Evolutionary conservation across 768 basidiomycete species (phyloP).

Genomic region (Hypholoma fasciculare): DNA sequence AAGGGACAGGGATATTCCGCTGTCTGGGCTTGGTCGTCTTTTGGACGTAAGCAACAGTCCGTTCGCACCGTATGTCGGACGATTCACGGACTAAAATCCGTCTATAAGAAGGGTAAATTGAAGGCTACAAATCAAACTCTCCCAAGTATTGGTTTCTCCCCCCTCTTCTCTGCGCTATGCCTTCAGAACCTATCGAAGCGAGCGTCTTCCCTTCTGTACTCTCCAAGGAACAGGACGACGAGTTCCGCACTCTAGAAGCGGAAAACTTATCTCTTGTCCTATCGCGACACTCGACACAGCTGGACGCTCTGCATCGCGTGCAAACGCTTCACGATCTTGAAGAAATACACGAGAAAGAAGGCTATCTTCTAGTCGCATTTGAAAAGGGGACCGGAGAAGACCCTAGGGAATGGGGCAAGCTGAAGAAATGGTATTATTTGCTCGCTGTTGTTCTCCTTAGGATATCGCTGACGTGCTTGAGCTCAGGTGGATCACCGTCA

Average conservation of each 20-base stretch:
- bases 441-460: background rate
- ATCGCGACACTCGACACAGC: constrained; percentile 15
- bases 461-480: background rate
- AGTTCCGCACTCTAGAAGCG: constrained; percentile 24
- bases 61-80: constrained; percentile 6
- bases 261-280: constrained; percentile 16
- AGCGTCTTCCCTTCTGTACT: constrained; percentile 26
- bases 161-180: constrained; percentile 18
- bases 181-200: constrained; percentile 31
- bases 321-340: constrained; percentile 16
- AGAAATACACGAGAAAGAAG: constrained; percentile 17
- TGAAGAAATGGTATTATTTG: constrained; percentile 32
- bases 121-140: background rate
- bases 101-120: background rate
- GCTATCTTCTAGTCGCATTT: constrained; percentile 24
- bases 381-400: constrained; percentile 31
- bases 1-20: background rate
- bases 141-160: background rate
- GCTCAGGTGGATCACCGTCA: constrained; percentile 34
- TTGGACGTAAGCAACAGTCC: background rate
- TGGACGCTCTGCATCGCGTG: background rate
- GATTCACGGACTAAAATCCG: background rate
- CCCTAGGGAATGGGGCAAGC: constrained; percentile 33
- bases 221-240: constrained; percentile 25
- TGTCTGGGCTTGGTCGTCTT: background rate